A percentile compares a stretch with the other conserved stretches of the same genome.
Evolutionary conservation across 1,139 yeast genomes (phyloP).

Genomic region (Yamadazyma epiphylla): DNA sequence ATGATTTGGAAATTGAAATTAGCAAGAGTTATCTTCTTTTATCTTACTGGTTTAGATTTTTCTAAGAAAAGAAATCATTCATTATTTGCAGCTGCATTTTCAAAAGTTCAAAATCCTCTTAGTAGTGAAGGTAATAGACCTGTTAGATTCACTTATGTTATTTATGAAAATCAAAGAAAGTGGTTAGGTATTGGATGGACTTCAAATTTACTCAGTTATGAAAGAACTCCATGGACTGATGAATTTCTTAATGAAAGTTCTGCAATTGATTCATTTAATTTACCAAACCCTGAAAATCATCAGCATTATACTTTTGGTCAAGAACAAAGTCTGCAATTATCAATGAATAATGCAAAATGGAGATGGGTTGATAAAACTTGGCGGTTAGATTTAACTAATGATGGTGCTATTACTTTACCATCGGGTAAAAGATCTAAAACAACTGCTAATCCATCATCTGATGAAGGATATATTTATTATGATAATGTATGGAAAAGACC

Average conservation of each 20-base stretch:
- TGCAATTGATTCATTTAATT: conserved; percentile 68
- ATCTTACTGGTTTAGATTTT: conserved; percentile 84
- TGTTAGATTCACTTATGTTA: conserved; percentile 82
- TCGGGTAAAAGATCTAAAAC: conserved; percentile 61
- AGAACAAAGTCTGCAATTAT: conserved; percentile 13
- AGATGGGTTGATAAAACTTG: conserved; percentile 92
- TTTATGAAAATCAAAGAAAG: conserved; percentile 94
- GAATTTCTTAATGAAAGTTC: conserved; percentile 86
- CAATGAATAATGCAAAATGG: conserved; percentile 58
- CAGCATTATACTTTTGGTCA: conserved; percentile 21
- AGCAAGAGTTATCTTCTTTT: conserved; percentile 68
- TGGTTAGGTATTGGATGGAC: conserved; percentile 99
- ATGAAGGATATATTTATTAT: conserved; percentile 83
- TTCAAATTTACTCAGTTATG: conserved; percentile 81
- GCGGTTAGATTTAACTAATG: conserved; percentile 86
- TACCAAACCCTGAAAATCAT: conserved; percentile 62
- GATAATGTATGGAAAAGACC: conserved; percentile 96
- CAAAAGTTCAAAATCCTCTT: conserved; percentile 47
- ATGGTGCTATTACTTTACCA: conserved; percentile 74
- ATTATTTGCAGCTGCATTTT: conserved; percentile 53
- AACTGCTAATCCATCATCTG: conserved; percentile 71
- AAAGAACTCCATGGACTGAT: conserved; percentile 96
- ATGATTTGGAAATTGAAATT: conserved; percentile 79
- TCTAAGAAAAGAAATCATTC: conserved; percentile 50
- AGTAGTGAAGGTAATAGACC: conserved; percentile 42